Base-by-base conservation (phyloP, 768 basidiomycete species). In the Kwoniella bestiolae region DNA sequence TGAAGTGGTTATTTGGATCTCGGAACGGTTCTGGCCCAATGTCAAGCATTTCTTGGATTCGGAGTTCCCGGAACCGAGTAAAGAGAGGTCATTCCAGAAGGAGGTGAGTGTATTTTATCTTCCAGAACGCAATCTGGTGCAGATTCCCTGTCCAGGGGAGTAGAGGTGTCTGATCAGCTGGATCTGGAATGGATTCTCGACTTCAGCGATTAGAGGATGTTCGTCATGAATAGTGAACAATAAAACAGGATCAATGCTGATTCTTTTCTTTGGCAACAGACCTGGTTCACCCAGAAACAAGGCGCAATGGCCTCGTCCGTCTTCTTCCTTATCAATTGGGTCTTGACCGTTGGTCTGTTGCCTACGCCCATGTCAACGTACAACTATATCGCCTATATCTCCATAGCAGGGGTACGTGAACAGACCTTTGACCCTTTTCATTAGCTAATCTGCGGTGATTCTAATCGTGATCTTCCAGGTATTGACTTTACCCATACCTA, bases 1-100 rank as follows among this genome's bases (percentile, higher is more conserved):
- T 31, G 11, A 35, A 21, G 50, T 44, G n/a, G 49, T 65, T 11
- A n/a, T 51, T 1, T 65, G 63, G 63, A 38, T 76, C 6, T 53
- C 73, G 41, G 77, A 74, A 35, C 66, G 75, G 21, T 34, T 67
- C 5, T 75, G 71, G 71, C 76, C 76, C 0, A 77, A 70, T 49
- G 25, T 78, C 41, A 58, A 46, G 41, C 73, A 81, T 60, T 81
- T 79, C 56, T 64, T 77, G 55, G 75, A 81, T 55, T 74, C 73
- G 21, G 71, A 63, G 18, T 81, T 77, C 61, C 73, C 75, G 6
- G 80, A 81, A 55, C 51, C 65, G 5, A 66, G 58, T 38, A 80
- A 80, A 58, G 79, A 80, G 61, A 63, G 71, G 47, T 70, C 75
- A 21, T 80, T 72, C 56, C 73, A 75, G 44, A 79, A 78, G 61